Base-by-base conservation (phyloP, 2,329 filamentous ascomycete genomes). In the Pseudocercospora macadamiae region DNA sequence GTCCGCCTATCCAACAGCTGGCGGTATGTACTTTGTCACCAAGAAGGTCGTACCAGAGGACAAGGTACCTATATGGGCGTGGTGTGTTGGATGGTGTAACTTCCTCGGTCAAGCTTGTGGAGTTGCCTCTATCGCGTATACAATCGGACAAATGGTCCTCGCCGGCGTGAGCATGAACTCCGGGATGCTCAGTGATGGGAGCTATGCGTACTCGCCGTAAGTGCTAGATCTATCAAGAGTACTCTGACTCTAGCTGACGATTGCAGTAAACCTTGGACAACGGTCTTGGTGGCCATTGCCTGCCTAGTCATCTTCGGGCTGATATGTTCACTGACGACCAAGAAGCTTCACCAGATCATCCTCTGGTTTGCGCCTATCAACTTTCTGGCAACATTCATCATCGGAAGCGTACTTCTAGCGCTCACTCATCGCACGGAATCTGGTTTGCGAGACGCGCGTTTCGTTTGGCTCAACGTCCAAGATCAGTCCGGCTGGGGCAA, bases 21-120 rank as follows among this genome's bases (percentile, higher is more conserved):
- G 85, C 18, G 86, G 86, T 2, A 87, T 88, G 84, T 88, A 88
- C 71, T 88, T 87, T 69, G 84, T 87, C 30, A 86, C 84, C 8
- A 87, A 87, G 66, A 82, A 86, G 68, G 84, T 88, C 30, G 84
- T 87, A 1, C 85, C 85, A 7, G 47, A 54, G 14, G 74, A 78
- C 14, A 81, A 86, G 68, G 83, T 86, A 26, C 82, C 86, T 1
- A 80, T 86, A 10, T 87, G 84, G 78, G 81, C 84, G 0, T 88
- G 85, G 85, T 76, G 87, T 42, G 84, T 87, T 55, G 85, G 85
- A n/a, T 64, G 62, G 85, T 85, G 83, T 68, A 88, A 88, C 63
- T 80, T 88, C 28, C 77, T 88, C 1, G 85, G 85, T 6, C 85
- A 88, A 71, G 85, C 84, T 6, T 83, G 83, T 10, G 85, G 85